These are phyloP conservation scores for Avena sativa DNA, from an alignment of 176 grass and related monocot genomes.

Conservation along the genomic window DNA sequence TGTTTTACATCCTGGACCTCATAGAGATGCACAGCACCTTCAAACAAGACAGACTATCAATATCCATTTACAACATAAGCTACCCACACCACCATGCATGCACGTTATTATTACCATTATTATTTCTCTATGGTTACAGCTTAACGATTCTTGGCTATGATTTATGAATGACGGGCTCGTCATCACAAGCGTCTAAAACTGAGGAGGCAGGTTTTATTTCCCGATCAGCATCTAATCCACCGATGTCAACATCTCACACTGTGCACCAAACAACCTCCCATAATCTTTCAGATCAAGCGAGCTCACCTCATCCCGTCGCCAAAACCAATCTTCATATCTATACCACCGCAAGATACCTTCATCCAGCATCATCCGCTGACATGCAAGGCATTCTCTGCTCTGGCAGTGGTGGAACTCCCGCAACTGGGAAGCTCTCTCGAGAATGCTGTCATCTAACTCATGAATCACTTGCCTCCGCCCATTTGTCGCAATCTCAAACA, in stretches of 20 bases:
- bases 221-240: constrained; percentile 49
- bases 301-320: constrained; percentile 83
- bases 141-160: constrained; percentile 34
- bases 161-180: constrained; percentile 17
- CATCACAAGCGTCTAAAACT: constrained; percentile 43
- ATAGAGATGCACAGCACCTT: constrained; percentile 32
- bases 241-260: constrained; percentile 67
- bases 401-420: constrained; percentile 84
- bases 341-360: constrained; percentile 99
- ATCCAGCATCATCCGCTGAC: constrained; percentile 84
- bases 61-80: constrained; percentile 49
- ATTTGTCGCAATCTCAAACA: constrained; percentile 48
- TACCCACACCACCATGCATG: constrained; percentile 40
- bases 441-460: constrained; percentile 60
- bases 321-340: constrained; percentile 86
- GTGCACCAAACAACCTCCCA: constrained; percentile 79
- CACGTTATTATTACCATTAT: constrained; percentile 37
- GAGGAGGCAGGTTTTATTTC: constrained; percentile 31
- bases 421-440: constrained; percentile 59
- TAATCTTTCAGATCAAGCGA: constrained; percentile 85
- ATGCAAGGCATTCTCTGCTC: constrained; percentile 62
- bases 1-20: constrained; percentile 7
- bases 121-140: constrained; percentile 48
- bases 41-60: constrained; percentile 42
- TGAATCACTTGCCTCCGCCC: constrained; percentile 72